These are phyloP conservation scores for Helianthus annuus DNA, from an alignment of 129 eudicot species.

Conservation along the genomic window HanXRQr2.0-SUNRISE NC_035437.2:46272266-46272765, in stretches of 20 bases:
- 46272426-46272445: constrained; percentile 46
- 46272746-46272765: constrained; percentile 49
- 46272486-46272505: constrained; percentile 55
- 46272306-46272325: constrained; percentile 53
- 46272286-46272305: constrained; percentile 55
- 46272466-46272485: constrained; percentile 11
- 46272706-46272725: constrained; percentile 56
- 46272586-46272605: constrained; percentile 73
- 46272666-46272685: constrained; percentile 31
- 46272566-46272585: constrained; percentile 75
- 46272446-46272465: constrained; percentile 74
- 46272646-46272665: constrained; percentile 55
- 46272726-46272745: constrained; percentile 13
- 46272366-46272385: constrained; percentile 37
- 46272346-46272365: constrained; percentile 57
- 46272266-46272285: constrained; percentile 41
- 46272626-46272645: constrained; percentile 57
- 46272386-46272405: constrained; percentile 52
- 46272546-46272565: constrained; percentile 64
- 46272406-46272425: constrained; percentile 52
- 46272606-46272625: constrained; percentile 54
- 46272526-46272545: constrained; percentile 63
- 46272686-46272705: constrained; percentile 63
- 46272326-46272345: constrained; percentile 63
- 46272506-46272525: constrained; percentile 22